Base-by-base conservation (phyloP, 352 stramenopile genomes). In the Pythium aquatile region DNA sequence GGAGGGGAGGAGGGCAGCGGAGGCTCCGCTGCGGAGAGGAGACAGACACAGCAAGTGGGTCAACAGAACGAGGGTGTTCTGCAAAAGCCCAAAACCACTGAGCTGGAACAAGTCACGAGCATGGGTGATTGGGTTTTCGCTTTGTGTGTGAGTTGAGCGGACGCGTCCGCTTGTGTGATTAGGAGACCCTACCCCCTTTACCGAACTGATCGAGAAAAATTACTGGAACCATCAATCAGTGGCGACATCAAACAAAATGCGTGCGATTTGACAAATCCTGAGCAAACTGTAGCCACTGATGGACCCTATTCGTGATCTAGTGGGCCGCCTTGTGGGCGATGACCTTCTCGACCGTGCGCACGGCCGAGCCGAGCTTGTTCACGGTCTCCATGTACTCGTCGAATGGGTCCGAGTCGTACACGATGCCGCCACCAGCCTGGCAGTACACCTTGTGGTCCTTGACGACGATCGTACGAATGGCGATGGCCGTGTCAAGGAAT, bases 361-460 rank as follows among this genome's bases (percentile, higher is more conserved):
- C 73, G 6, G 84, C 75, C 61, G 86, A 94, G 44, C 79, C 85
- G 24, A 96, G 68, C 66, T 97, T 97, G 78, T 95, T 97, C 29
- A 97, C 71, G 2, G 88, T 97, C 74, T 97, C 88, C 58, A 88
- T 81, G 77, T 96, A 96, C 78, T 97, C 88, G 44, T 79, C 83
- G 26, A 79, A 70, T 24, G 87, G 84, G 74, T 95, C 83, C 67
- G 88, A 97, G 75, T 97, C 88, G 74, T 91, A 94, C 28, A 97
- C 88, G 60, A 97, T 96, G 63, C 88, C 88, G 35, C 85, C 88
- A 37, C 88, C 88, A 1, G 88, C 87, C 67, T 97, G 88, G 52
- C 76, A 83, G 73, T 97, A 95, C 24, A 88, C 81, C 58, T 87
- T 89, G 58, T 74, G 62, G 58, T 88, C 69, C 65, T 93, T 92